phyloP scores from a whole-genome alignment of 192 early-diverging fungal species.

The Coemansia guatemalensis region DNA sequence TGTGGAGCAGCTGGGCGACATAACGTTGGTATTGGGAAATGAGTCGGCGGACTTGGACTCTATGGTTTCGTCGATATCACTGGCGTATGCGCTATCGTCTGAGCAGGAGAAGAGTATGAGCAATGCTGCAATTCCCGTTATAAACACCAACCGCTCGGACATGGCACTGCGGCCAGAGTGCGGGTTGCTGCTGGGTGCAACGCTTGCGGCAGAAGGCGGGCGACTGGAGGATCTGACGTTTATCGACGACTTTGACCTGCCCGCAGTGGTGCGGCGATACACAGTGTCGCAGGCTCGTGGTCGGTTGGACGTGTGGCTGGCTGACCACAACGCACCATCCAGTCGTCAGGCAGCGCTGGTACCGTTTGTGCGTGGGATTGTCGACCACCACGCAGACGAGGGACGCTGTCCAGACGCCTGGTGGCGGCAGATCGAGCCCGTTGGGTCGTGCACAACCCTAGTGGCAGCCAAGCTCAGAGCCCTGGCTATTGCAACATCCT shows the following conservation, averaged over 20 bases:
- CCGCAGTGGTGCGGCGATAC: not conserved
- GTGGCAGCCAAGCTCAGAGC: constrained; percentile 17
- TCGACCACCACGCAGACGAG: constrained; percentile 54
- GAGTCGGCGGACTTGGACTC: constrained; percentile 56
- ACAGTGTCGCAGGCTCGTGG: not conserved
- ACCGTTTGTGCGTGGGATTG: constrained; percentile 38
- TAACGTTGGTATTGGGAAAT: constrained; percentile 51
- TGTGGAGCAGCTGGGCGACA: not conserved
- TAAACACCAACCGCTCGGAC: constrained; percentile 37
- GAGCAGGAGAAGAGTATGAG: not conserved
- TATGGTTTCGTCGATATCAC: constrained; percentile 44
- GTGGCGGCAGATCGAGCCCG: constrained; percentile 24
- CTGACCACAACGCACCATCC: constrained; percentile 47
- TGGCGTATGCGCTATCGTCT: constrained; percentile 35
- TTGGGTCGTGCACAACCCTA: constrained; percentile 46
- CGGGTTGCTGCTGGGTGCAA: constrained; percentile 14
- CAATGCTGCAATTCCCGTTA: constrained; percentile 28
- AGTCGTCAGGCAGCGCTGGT: constrained; percentile 29
- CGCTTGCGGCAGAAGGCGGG: constrained; percentile 10
- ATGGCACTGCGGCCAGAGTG: constrained; percentile 44
- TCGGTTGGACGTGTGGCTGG: constrained; percentile 30
- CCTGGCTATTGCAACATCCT: not conserved
- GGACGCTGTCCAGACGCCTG: constrained; percentile 15
- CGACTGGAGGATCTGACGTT: constrained; percentile 27
- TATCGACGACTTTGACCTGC: constrained; percentile 36